A percentile compares a stretch with the other conserved stretches of the same genome.
Conservation (phyloP, 768 basidiomycete genomes). For the Hypsizygus marmoreus region DNA sequence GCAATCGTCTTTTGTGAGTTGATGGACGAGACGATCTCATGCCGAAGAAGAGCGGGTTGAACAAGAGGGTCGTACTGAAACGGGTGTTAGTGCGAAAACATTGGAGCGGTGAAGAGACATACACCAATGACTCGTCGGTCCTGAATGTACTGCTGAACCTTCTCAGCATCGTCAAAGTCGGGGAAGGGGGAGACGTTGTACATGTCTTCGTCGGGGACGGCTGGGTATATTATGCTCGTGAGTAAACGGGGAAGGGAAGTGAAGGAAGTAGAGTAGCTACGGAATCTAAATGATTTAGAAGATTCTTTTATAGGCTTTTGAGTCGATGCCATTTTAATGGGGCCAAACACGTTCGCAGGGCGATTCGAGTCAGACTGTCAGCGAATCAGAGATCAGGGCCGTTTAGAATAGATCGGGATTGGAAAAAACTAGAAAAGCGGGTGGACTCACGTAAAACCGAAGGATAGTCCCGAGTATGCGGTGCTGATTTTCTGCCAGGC, state of each 20-base stretch:
- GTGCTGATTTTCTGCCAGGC: background rate
- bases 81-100: slow-evolving; percentile 15
- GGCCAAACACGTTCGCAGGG: slow-evolving; percentile 11
- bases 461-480: slow-evolving; percentile 3
- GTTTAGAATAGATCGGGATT: background rate
- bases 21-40: slow-evolving; percentile 74
- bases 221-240: slow-evolving; percentile 29
- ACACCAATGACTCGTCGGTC: slow-evolving; percentile 82
- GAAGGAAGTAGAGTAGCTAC: slow-evolving; percentile 26
- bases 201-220: slow-evolving; percentile 46
- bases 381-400: slow-evolving; percentile 4
- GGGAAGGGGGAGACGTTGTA: slow-evolving; percentile 64
- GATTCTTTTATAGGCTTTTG: slow-evolving; percentile 24
- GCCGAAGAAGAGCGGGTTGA: slow-evolving; percentile 86
- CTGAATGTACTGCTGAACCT: slow-evolving; percentile 73
- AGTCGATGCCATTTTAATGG: slow-evolving; percentile 11
- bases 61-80: slow-evolving; percentile 92
- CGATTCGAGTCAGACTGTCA: slow-evolving; percentile 18
- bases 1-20: slow-evolving; percentile 77
- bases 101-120: slow-evolving; percentile 29
- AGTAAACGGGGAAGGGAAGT: slow-evolving; percentile 19
- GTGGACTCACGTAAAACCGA: slow-evolving; percentile 7
- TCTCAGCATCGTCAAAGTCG: slow-evolving; percentile 60
- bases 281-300: slow-evolving; percentile 33
- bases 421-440: too few species aligned